Base-by-base conservation (phyloP, 2,329 filamentous ascomycete genomes). In the Xylariaceae sp. region DNA sequence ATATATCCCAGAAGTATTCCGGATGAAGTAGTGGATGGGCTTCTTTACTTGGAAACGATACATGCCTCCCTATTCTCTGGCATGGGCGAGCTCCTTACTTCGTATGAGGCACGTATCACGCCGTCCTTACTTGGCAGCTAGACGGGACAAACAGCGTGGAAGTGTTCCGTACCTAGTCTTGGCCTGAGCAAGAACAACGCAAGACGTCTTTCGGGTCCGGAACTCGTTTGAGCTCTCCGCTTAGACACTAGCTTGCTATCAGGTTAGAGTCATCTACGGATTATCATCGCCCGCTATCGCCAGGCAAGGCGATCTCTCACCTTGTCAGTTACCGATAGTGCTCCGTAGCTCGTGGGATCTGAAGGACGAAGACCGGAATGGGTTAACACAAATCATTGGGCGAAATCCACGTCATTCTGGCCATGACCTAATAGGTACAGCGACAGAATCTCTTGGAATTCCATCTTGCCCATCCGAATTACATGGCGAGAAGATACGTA, bases 391-490 rank as follows among this genome's bases (percentile, higher is more conserved):
- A 62, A 62, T 62, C 30, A 52, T 53, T 53, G 53, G 54, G 15
- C 50, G 47, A 47, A 45, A 58, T 55, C 51, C 58, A 61, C 55
- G 61, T 62, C 56, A 63, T 57, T 13, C 37, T 41, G 37, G 11
- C 8, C 37, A 41, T 41, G 37, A 41, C 11, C 37, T 41, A 30
- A 30, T 30, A 41, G 37, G 11, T 13, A 41, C 37, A 41, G 9
- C 11, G 8, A 41, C 37, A 13, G 37, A 41, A 9, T 41, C 37
- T 41, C 37, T 13, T 13, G 9, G 11, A 41, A 41, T 41, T 30
- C 23, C 23, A 30, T 30, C 23, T 30, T 30, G 37, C 37, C 37
- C 37, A 41, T 10, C 37, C n/a, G 41, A 45, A n/a, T 45, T 45
- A 2, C 13, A n/a, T 50, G 8, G 7, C 10, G 18, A 23, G 5